Conservation (phyloP, 1,284 basidiomycete species). For the Cryptococcus sp. region DNA sequence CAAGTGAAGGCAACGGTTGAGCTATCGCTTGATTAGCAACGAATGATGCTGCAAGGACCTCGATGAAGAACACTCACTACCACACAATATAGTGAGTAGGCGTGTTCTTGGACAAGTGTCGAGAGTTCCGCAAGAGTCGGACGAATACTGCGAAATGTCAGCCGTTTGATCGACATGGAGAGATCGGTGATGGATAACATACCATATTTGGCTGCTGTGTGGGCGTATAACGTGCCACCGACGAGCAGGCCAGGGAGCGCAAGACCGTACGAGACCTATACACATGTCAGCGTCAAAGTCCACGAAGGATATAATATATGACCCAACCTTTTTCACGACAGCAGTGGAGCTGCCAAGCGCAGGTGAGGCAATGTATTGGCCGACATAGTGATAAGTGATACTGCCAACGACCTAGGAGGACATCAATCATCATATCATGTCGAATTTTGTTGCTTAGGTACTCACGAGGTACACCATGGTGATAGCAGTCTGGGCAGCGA, state of each 20-base stretch:
- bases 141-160: constrained; percentile 57
- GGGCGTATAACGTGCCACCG: constrained; percentile 31
- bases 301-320: constrained; percentile 34
- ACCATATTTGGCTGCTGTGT: constrained; percentile 31
- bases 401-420: constrained; percentile 5
- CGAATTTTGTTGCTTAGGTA: background rate
- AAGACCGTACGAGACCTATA: constrained; percentile 12
- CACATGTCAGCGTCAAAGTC: constrained; percentile 8
- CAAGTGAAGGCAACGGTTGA: background rate
- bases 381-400: constrained; percentile 34
- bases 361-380: constrained; percentile 43
- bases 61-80: constrained; percentile 35
- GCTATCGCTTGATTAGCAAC: constrained; percentile 38
- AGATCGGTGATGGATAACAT: constrained; percentile 42
- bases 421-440: background rate
- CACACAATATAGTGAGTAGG: constrained; percentile 62
- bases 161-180: too few relatives aligned
- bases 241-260: constrained; percentile 29
- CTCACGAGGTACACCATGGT: constrained; percentile 44
- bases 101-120: constrained; percentile 63
- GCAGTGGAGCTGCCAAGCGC: too few relatives aligned
- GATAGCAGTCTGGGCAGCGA: constrained; percentile 34
- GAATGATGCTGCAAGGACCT: too few relatives aligned
- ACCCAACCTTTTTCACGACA: constrained; percentile 13
- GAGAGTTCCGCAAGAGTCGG: constrained; percentile 60